These are phyloP conservation scores for Lasiodiplodia citricola DNA, from an alignment of 2,329 filamentous ascomycete species.

Conservation along the genomic window DNA sequence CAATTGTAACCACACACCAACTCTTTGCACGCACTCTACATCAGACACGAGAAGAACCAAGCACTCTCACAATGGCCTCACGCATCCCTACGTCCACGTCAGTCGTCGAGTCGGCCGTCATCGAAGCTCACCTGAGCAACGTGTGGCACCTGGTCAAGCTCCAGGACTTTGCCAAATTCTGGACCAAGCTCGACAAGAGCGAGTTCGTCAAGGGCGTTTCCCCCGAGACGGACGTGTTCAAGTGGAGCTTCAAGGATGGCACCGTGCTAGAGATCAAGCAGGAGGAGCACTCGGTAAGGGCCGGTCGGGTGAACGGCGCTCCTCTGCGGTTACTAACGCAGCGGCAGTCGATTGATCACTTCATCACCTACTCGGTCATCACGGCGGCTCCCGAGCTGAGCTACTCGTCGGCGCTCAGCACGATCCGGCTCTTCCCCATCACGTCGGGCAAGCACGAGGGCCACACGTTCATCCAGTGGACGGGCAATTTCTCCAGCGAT, in stretches of 20 bases:
- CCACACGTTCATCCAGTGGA: slow-evolving; percentile 72
- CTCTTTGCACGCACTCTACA: background rate
- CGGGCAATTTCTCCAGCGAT: slow-evolving; percentile 71
- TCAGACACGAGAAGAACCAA: background rate
- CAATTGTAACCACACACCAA: background rate
- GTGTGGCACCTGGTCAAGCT: slow-evolving; percentile 81
- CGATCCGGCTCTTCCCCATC: slow-evolving; percentile 67
- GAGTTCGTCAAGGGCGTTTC: slow-evolving; percentile 68
- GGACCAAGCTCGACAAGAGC: slow-evolving; percentile 65
- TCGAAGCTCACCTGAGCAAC: slow-evolving; percentile 67
- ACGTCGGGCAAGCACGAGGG: slow-evolving; percentile 70
- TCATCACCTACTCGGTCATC: slow-evolving; percentile 76
- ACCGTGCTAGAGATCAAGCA: slow-evolving; percentile 74
- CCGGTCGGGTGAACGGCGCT: background rate
- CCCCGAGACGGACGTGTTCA: slow-evolving; percentile 69
- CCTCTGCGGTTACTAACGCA: slow-evolving; percentile 13
- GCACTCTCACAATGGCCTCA: slow-evolving; percentile 17
- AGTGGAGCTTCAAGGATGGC: slow-evolving; percentile 74
- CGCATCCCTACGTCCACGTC: slow-evolving; percentile 69
- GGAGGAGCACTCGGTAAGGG: slow-evolving; percentile 72
- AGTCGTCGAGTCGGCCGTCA: slow-evolving; percentile 70
- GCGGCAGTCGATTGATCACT: slow-evolving; percentile 70
- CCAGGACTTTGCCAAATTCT: slow-evolving; percentile 71
- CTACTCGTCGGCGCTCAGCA: slow-evolving; percentile 71
- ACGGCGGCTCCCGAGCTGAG: slow-evolving; percentile 67